Conservation (phyloP, 306 rosid species). For the Senna tora region DNA sequence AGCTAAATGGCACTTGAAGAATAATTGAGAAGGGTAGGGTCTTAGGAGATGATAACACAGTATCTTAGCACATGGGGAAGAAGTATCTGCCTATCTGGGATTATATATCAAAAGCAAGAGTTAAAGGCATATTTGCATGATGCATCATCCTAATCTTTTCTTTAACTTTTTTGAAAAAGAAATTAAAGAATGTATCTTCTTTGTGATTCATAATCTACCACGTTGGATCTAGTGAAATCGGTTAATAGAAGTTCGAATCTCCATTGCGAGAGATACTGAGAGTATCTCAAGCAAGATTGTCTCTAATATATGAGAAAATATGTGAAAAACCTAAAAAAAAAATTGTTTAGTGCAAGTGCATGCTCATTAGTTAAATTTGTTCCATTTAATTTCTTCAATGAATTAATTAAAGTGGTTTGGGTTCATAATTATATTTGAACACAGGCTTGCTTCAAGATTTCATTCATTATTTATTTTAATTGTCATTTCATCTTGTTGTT, state of each 20-base stretch:
- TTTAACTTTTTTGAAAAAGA: not conserved
- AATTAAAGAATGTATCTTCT: slow-evolving; percentile 36
- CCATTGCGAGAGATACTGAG: too few species aligned
- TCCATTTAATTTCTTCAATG: slow-evolving; percentile 26
- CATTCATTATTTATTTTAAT: too few species aligned
- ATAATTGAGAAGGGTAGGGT: slow-evolving; percentile 43
- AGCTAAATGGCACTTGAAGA: slow-evolving; percentile 34
- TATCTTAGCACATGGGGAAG: slow-evolving; percentile 45
- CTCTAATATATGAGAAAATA: too few species aligned
- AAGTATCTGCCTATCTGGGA: slow-evolving; percentile 32
- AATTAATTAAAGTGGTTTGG: slow-evolving; percentile 42
- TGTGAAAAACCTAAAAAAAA: too few species aligned
- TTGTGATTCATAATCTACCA: slow-evolving; percentile 38
- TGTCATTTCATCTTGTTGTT: too few species aligned
- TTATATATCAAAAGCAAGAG: slow-evolving; percentile 31
- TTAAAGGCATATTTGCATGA: slow-evolving; percentile 33
- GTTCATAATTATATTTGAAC: slow-evolving; percentile 32
- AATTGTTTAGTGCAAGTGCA: not conserved
- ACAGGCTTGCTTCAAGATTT: too few species aligned
- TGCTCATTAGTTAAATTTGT: slow-evolving; percentile 16
- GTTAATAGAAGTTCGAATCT: too few species aligned
- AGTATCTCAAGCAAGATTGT: too few species aligned
- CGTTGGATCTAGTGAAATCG: too few species aligned
- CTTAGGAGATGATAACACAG: slow-evolving; percentile 35
- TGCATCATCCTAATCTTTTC: slow-evolving; percentile 36